phyloP scores from a whole-genome alignment of 441 rosid genomes.

The Geranium incanum region DNA sequence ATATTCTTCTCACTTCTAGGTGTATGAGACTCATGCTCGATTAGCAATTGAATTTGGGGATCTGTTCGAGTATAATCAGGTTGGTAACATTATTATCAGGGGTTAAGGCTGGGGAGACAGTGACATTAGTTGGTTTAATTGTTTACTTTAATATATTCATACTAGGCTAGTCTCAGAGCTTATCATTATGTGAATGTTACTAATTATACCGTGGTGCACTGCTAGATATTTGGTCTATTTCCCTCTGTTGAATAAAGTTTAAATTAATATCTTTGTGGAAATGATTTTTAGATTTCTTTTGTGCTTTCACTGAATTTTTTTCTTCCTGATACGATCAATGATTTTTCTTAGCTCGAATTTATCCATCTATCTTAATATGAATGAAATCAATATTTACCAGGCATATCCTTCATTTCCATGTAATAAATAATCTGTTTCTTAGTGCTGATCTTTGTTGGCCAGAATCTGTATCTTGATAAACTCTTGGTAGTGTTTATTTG shows the following conservation, averaged over 20 bases:
- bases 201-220: too few species aligned
- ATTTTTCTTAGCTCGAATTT: too few species aligned
- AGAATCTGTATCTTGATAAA: too few species aligned
- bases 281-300: too few species aligned
- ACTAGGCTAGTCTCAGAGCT: not conserved
- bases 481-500: too few species aligned
- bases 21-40: conserved; percentile 98
- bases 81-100: conserved; percentile 26
- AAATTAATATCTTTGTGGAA: not conserved
- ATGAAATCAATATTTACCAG: not conserved
- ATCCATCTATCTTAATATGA: not conserved
- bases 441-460: too few species aligned
- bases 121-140: not conserved
- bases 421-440: not conserved
- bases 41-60: conserved; percentile 87
- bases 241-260: too few species aligned
- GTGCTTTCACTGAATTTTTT: too few species aligned
- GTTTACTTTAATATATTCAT: not conserved
- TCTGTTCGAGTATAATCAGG: conserved; percentile 95
- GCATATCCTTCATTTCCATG: not conserved
- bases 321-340: too few species aligned
- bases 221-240: too few species aligned
- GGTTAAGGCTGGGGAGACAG: not conserved
- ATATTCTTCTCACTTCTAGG: conserved; percentile 42
- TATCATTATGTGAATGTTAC: too few species aligned